Base-by-base conservation (phyloP, 75 land plant species). In the Pseudotsuga menziesii region DNA sequence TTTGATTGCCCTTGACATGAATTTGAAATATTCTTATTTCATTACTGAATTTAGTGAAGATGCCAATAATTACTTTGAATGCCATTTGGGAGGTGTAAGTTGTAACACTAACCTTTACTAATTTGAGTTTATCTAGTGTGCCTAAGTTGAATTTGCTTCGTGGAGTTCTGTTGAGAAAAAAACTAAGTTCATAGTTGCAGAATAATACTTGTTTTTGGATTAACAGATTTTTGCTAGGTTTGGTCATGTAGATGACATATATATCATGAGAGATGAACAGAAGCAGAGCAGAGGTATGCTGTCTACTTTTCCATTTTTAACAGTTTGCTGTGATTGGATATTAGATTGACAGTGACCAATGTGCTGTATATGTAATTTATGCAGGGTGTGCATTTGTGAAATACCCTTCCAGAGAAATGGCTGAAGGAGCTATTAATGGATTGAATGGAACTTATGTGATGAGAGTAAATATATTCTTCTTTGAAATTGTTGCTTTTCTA, bases 381-480 rank as follows among this genome's bases (percentile, higher is more conserved):
- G 23, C 80, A 86, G 88, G 88, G 55, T 86, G 88, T 80, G 88
- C 88, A 15, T 86, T 86, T 76, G 81, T 86, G 11, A 86, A 78
- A 61, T 86, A 78, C 57, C 86, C 88, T 17, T 72, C 62, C 4
- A 80, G 88, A 58, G 88, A 86, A 36, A 84, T 84, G 80, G 88
- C 86, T 5, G 72, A 69, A 58, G 76, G 77, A 80, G 86, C 88
- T 3, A 86, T 86, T 54, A 75, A 48, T 77, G 78, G 76, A 17
- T 64, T 86, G 58, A 84, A 86, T 77, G 82, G 84, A 32, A 25
- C 75, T 36, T 77, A 62, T 63, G 64, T 57, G 5, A 86, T 86
- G 88, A 61, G 32, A 32, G 88, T 84, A 77, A 86, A 64, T 56
- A 32, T 26, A 26, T 15, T 61, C 3, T 35, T 48, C 54, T 63